Percentiles rank a stretch among this genome's conserved stretches.
Conservation (phyloP, 257 asterid species). For the Anisodus tanguticus region DNA sequence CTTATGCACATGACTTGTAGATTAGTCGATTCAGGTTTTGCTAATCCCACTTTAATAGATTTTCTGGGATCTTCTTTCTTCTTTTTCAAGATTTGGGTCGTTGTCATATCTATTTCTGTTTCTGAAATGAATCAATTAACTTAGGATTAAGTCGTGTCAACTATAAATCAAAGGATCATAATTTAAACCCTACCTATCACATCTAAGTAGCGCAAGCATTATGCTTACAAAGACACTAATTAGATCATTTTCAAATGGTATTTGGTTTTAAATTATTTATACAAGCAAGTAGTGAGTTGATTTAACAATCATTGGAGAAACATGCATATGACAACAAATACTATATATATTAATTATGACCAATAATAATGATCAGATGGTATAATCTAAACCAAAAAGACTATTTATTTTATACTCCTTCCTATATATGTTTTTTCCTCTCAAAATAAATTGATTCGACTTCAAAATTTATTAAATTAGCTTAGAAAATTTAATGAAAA, state of each 20-base stretch:
- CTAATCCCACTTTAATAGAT: constrained; percentile 42
- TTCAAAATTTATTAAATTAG: too few species aligned
- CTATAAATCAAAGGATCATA: constrained; percentile 32
- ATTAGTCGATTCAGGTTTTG: constrained; percentile 26
- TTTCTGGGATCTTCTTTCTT: constrained; percentile 47
- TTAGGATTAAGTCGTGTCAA: constrained; percentile 41
- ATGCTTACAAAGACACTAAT: background rate
- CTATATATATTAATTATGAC: too few species aligned
- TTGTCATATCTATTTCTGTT: constrained; percentile 43
- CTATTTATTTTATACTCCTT: too few species aligned
- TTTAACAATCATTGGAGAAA: too few species aligned
- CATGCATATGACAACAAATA: too few species aligned
- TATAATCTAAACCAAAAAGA: background rate
- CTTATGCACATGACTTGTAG: background rate
- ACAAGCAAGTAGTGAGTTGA: background rate
- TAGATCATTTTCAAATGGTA: background rate
- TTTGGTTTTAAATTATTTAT: background rate
- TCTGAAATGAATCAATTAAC: constrained; percentile 35
- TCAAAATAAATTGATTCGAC: too few species aligned
- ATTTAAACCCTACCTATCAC: constrained; percentile 27
- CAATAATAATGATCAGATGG: background rate
- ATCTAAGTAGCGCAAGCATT: background rate
- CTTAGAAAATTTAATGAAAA: background rate
- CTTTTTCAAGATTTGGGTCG: constrained; percentile 46
- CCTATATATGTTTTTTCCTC: too few species aligned